Conservation (phyloP, 345 rosid genomes). For the Kernera saxatilis region DNA sequence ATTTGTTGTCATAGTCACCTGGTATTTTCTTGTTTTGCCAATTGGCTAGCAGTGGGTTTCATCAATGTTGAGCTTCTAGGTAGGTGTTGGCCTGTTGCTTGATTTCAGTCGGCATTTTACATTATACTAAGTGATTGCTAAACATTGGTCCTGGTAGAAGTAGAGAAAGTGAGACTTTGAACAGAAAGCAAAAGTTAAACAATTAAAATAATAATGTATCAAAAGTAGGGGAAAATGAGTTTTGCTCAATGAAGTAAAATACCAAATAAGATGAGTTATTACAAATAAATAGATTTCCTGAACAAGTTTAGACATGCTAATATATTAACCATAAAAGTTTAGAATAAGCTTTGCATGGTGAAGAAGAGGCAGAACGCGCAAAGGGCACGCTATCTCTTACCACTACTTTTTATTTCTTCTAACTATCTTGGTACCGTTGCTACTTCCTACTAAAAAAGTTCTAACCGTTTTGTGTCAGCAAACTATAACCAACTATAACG, state of each 20-base stretch:
- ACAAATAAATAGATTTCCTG: neutral
- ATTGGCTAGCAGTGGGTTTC: slow-evolving; percentile 86
- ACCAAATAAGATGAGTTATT: neutral
- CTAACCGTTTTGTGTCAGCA: neutral
- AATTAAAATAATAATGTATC: neutral
- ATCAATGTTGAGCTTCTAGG: slow-evolving; percentile 85
- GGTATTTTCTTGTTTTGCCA: slow-evolving; percentile 70
- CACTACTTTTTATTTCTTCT: too few relatives aligned
- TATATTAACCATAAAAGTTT: too few relatives aligned
- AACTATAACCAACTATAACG: neutral
- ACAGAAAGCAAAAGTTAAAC: neutral
- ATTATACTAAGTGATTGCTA: slow-evolving; percentile 34
- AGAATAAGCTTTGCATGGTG: too few relatives aligned
- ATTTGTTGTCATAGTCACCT: slow-evolving; percentile 44
- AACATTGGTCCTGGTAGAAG: slow-evolving; percentile 41
- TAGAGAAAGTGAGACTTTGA: neutral
- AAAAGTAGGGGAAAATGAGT: neutral
- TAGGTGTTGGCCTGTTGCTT: slow-evolving; percentile 36
- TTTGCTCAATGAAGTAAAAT: neutral
- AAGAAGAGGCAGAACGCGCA: too few relatives aligned
- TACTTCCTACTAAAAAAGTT: too few relatives aligned
- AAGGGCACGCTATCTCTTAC: too few relatives aligned
- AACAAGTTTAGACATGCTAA: neutral
- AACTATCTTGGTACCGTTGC: too few relatives aligned
- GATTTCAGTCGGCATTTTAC: slow-evolving; percentile 37